phyloP scores from a whole-genome alignment of 2,329 filamentous ascomycete genomes.

The Hypoxylon sp. region DNA sequence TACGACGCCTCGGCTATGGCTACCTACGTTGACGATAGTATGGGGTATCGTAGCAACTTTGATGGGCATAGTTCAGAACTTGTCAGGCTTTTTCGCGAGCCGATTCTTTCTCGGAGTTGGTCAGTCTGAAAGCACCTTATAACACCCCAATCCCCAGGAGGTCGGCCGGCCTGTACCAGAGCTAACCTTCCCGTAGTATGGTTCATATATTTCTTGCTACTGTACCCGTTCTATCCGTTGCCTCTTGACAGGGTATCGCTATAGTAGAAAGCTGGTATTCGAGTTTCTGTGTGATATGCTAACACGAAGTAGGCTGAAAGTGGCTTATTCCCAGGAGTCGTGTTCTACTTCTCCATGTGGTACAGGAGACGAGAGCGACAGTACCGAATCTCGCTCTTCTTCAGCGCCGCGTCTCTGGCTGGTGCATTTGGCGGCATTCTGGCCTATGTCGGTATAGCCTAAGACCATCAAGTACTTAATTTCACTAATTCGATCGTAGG shows the following conservation, averaged over 20 bases:
- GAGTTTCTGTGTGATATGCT: not conserved
- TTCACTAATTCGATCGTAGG: slow-evolving; percentile 45
- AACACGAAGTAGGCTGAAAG: slow-evolving; percentile 51
- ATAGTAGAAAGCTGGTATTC: not conserved
- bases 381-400: slow-evolving; percentile 64
- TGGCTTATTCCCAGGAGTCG: slow-evolving; percentile 58
- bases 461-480: too few species aligned
- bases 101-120: slow-evolving; percentile 63
- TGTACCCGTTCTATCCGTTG: not conserved
- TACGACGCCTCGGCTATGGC: slow-evolving; percentile 64
- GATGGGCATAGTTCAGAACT: slow-evolving; percentile 58
- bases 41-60: slow-evolving; percentile 65
- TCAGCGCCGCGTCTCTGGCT: slow-evolving; percentile 61
- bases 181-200: slow-evolving; percentile 26
- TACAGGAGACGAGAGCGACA: slow-evolving; percentile 63
- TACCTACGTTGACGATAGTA: slow-evolving; percentile 63
- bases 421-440: slow-evolving; percentile 65
- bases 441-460: slow-evolving; percentile 55
- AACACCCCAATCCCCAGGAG: not conserved
- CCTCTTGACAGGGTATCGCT: not conserved
- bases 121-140: slow-evolving; percentile 8
- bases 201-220: not conserved
- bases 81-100: slow-evolving; percentile 59
- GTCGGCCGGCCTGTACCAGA: not conserved
- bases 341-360: slow-evolving; percentile 56